Conservation (phyloP, 768 basidiomycete species). For the Lenzites betulinus region DNA sequence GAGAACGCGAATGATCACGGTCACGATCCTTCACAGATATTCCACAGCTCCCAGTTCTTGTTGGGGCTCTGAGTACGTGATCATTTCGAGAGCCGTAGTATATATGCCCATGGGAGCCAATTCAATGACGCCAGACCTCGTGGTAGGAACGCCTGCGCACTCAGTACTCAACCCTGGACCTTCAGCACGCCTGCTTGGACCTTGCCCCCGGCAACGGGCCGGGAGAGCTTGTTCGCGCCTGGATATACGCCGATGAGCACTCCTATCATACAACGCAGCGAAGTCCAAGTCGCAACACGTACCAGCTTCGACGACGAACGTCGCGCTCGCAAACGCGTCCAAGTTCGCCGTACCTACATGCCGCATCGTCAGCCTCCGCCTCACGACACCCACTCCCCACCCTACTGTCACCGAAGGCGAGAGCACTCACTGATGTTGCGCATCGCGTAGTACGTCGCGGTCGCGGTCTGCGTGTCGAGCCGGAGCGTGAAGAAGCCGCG, state of each 20-base stretch:
- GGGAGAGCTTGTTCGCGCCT: slow-evolving; percentile 47
- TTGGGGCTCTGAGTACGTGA: no score
- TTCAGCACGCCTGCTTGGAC: slow-evolving; percentile 49
- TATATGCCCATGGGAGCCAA: no score
- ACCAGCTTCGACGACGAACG: slow-evolving; percentile 41
- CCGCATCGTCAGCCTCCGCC: background rate
- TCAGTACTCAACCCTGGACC: slow-evolving; percentile 1
- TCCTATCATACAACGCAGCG: no score
- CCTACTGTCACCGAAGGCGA: background rate
- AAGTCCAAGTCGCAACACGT: background rate
- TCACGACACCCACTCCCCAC: no score
- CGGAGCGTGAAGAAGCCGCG: slow-evolving; percentile 61
- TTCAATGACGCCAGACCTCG: no score
- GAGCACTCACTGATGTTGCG: slow-evolving; percentile 42
- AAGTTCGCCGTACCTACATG: slow-evolving; percentile 43
- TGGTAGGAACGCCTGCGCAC: no score
- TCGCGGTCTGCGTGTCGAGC: slow-evolving; percentile 45
- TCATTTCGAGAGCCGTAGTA: no score
- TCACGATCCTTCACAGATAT: no score
- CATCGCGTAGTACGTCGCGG: slow-evolving; percentile 60
- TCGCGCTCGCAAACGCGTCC: slow-evolving; percentile 46
- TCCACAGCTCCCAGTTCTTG: no score
- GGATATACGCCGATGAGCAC: no score
- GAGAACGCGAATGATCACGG: no score
- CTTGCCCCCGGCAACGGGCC: slow-evolving; percentile 51